These are phyloP conservation scores for Kwoniella heveanensis DNA, from an alignment of 768 basidiomycete species.

Conservation along the genomic window DNA sequence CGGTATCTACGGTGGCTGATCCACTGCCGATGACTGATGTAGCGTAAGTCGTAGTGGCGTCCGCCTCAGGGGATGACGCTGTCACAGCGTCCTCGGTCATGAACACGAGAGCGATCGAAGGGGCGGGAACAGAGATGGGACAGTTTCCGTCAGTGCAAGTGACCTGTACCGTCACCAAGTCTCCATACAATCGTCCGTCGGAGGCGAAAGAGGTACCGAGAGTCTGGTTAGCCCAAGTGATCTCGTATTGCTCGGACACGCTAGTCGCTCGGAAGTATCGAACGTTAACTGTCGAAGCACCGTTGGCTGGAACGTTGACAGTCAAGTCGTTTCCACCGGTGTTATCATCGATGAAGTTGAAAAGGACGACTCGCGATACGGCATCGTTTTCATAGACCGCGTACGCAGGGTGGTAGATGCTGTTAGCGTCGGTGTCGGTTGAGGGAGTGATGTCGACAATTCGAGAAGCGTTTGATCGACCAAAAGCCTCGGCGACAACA, in stretches of 20 bases:
- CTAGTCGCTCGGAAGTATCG: conserved; percentile 62
- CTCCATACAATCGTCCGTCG: conserved; percentile 69
- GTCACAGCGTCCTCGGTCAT: conserved; percentile 60
- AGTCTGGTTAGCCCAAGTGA: conserved; percentile 79
- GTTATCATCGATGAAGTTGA: conserved; percentile 72
- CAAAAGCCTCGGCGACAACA: conserved; percentile 70
- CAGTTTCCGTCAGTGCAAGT: conserved; percentile 66
- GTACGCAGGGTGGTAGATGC: conserved; percentile 65
- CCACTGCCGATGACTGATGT: conserved; percentile 62
- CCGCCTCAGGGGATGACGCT: conserved; percentile 30
- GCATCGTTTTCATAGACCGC: conserved; percentile 73
- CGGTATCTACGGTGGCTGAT: conserved; percentile 64
- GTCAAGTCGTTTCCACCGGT: conserved; percentile 63
- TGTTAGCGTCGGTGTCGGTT: conserved; percentile 56
- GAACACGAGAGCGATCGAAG: conserved; percentile 76
- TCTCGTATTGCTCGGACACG: conserved; percentile 66
- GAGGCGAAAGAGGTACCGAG: conserved; percentile 62
- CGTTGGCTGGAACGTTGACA: conserved; percentile 59
- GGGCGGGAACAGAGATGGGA: conserved; percentile 67
- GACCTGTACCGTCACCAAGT: conserved; percentile 64
- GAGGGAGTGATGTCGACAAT: conserved; percentile 67
- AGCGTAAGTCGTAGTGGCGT: conserved; percentile 61
- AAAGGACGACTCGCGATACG: conserved; percentile 66
- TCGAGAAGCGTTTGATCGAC: conserved; percentile 66
- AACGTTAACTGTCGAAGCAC: conserved; percentile 47